Evolutionary conservation across 106 monocot species (phyloP).

Genomic region (Narthecium ossifragum): DNA sequence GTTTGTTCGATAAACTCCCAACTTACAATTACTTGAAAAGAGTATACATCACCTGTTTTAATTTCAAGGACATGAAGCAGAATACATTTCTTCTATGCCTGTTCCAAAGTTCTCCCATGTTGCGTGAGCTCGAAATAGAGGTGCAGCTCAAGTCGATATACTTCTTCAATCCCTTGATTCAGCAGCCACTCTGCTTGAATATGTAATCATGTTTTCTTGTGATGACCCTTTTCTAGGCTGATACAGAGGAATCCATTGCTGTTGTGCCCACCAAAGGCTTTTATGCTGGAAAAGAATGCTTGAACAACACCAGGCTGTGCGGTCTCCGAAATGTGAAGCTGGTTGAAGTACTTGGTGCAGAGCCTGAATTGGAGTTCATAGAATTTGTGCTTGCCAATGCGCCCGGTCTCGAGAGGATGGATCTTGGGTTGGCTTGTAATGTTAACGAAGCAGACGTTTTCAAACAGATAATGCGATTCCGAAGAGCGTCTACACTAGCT

Average conservation of each 20-base stretch:
- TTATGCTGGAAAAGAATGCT: not conserved
- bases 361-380: not conserved
- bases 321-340: not conserved
- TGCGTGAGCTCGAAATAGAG: conserved; percentile 12
- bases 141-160: not conserved
- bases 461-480: conserved; percentile 1
- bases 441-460: not conserved
- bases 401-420: not conserved
- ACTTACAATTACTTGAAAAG: conserved; percentile 10
- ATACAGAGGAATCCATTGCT: conserved; percentile 13
- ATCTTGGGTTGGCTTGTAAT: not conserved
- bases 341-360: not conserved
- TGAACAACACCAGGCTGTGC: not conserved
- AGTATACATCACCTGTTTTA: conserved; percentile 4
- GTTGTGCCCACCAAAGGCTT: conserved; percentile 1
- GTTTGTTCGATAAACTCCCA: conserved; percentile 2
- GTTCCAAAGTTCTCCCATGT: not conserved
- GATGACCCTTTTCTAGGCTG: not conserved
- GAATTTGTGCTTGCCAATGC: not conserved
- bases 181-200: too few relatives aligned
- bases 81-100: not conserved
- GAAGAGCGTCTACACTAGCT: not conserved
- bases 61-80: conserved; percentile 12
- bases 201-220: not conserved
- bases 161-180: not conserved